Evolutionary conservation across 2,329 filamentous ascomycete genomes (phyloP).

Genomic region (Aureobasidium zeae): DNA sequence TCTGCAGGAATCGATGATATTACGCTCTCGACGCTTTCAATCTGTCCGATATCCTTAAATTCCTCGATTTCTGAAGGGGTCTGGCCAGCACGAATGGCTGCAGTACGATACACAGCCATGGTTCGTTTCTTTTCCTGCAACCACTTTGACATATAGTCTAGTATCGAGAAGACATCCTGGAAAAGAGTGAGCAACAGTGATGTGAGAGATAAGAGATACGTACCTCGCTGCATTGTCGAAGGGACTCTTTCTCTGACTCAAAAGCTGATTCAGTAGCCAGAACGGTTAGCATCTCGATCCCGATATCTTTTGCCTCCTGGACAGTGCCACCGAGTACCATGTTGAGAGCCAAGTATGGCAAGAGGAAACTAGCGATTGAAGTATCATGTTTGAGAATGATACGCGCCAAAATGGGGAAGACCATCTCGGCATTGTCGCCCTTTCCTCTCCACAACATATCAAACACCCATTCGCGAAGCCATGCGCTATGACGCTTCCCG

Average conservation of each 20-base stretch:
- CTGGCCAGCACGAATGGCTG: constrained; percentile 36
- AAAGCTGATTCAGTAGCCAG: constrained; percentile 54
- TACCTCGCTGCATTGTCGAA: constrained; percentile 82
- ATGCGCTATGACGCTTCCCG: constrained; percentile 62
- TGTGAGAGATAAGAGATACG: constrained; percentile 24
- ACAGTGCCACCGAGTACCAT: constrained; percentile 65
- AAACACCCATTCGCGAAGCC: constrained; percentile 71
- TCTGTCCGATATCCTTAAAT: constrained; percentile 44
- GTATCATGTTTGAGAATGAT: constrained; percentile 80
- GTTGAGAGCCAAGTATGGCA: constrained; percentile 81
- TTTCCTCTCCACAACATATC: constrained; percentile 74
- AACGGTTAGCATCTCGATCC: constrained; percentile 65
- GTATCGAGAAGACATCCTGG: constrained; percentile 78
- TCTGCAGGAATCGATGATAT: constrained; percentile 61
- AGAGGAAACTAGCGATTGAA: constrained; percentile 74
- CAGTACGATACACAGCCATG: constrained; percentile 32
- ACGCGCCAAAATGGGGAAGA: constrained; percentile 74
- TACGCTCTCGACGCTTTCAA: constrained; percentile 61
- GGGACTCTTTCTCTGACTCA: constrained; percentile 56
- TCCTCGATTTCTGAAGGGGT: constrained; percentile 41
- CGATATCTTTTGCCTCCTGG: constrained; percentile 54
- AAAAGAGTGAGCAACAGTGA: constrained; percentile 21
- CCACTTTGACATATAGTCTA: constrained; percentile 91
- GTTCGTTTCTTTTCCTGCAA: constrained; percentile 63
- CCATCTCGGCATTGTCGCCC: constrained; percentile 60